Conservation (phyloP, 129 eudicot genomes). For the Rutidosis leptorrhynchoides region DNA sequence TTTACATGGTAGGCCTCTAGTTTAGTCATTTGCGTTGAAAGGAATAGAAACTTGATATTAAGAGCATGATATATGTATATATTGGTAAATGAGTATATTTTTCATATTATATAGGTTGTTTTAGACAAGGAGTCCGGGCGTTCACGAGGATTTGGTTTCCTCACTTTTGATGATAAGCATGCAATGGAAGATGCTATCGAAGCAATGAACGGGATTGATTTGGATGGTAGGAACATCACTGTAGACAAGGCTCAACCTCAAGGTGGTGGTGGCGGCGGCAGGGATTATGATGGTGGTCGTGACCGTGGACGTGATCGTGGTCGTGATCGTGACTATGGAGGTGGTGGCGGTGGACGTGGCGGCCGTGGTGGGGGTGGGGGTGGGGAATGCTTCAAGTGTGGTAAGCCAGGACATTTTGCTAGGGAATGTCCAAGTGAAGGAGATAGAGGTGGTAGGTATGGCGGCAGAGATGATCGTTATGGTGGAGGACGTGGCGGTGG, state of each 20-base stretch:
- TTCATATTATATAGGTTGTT: constrained; percentile 52
- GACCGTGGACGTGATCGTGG: constrained; percentile 71
- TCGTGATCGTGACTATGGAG: constrained; percentile 59
- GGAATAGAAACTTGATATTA: not conserved
- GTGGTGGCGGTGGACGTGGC: constrained; percentile 69
- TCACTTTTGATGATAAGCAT: constrained; percentile 79
- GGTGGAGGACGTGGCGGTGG: constrained; percentile 69
- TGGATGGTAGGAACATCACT: constrained; percentile 90
- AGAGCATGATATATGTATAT: constrained; percentile 9
- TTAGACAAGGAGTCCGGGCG: constrained; percentile 85
- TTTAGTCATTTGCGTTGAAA: not conserved
- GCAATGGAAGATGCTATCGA: constrained; percentile 98
- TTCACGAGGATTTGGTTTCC: constrained; percentile 98
- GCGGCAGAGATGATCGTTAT: constrained; percentile 77
- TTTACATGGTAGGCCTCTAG: not conserved
- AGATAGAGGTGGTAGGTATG: constrained; percentile 67
- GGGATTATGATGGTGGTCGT: constrained; percentile 59
- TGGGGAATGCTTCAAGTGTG: constrained; percentile 93
- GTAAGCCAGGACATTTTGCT: constrained; percentile 99
- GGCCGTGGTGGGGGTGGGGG: constrained; percentile 71
- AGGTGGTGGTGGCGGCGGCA: constrained; percentile 61
- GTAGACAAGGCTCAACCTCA: constrained; percentile 95
- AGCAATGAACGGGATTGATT: constrained; percentile 90
- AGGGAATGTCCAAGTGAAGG: constrained; percentile 93
- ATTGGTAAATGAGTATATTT: not conserved